These are phyloP conservation scores for Leccinum variicolor DNA, from an alignment of 768 basidiomycete species.

Conservation along the genomic window DNA sequence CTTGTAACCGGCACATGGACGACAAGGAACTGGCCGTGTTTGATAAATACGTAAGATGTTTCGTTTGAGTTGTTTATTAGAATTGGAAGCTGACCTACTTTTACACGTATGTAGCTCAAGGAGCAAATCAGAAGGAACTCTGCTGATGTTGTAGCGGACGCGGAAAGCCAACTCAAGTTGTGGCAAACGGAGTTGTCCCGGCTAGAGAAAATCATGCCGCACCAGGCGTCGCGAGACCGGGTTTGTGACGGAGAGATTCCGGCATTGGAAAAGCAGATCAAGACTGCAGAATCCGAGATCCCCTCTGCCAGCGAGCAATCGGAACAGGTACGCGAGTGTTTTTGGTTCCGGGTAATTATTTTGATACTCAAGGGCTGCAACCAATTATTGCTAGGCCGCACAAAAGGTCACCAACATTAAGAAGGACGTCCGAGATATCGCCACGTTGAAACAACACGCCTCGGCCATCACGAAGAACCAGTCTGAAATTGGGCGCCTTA, in stretches of 20 bases:
- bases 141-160: slow-evolving; percentile 39
- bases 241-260: slow-evolving; percentile 66
- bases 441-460: slow-evolving; percentile 58
- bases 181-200: slow-evolving; percentile 61
- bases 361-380: neutral
- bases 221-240: slow-evolving; percentile 51
- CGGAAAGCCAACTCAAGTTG: slow-evolving; percentile 36
- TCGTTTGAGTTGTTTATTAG: neutral
- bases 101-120: slow-evolving; percentile 46
- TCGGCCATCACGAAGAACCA: slow-evolving; percentile 55
- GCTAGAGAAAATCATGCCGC: slow-evolving; percentile 58
- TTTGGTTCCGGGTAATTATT: neutral
- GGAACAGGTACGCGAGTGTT: slow-evolving; percentile 51
- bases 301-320: slow-evolving; percentile 49
- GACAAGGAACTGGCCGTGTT: slow-evolving; percentile 54
- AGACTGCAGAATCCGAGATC: slow-evolving; percentile 51
- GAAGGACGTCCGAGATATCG: slow-evolving; percentile 58
- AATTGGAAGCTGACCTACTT: neutral
- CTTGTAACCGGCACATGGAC: slow-evolving; percentile 70
- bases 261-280: slow-evolving; percentile 57
- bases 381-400: slow-evolving; percentile 38
- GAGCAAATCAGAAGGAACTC: slow-evolving; percentile 57
- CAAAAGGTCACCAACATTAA: slow-evolving; percentile 52
- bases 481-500: slow-evolving; percentile 55
- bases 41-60: slow-evolving; percentile 60